Conservation (phyloP, 2,329 filamentous ascomycete species). For the Chaetomium sp. region DNA sequence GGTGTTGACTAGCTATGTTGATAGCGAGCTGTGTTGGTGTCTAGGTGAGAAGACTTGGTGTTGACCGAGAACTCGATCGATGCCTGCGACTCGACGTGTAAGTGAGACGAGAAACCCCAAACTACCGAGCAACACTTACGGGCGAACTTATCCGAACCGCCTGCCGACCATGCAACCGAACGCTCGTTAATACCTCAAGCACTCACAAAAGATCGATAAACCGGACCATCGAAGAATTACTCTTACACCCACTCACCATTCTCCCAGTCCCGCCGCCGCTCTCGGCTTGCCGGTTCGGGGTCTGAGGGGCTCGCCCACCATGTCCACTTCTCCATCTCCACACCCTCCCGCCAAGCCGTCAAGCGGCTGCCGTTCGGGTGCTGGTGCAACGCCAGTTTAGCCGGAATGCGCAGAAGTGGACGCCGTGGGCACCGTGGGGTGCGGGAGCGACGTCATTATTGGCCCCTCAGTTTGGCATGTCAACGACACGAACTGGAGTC, state of each 20-base stretch:
- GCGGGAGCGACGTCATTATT: conserved; percentile 15
- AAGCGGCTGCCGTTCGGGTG: not conserved
- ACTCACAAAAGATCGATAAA: not conserved
- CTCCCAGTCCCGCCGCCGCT: too few relatives aligned
- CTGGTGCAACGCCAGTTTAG: conserved; percentile 13
- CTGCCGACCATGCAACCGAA: too few relatives aligned
- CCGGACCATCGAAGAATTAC: too few relatives aligned
- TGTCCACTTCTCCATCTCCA: conserved; percentile 13
- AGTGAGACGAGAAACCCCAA: too few relatives aligned
- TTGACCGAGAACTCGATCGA: too few relatives aligned
- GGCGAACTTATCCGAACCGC: too few relatives aligned
- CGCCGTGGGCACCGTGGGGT: conserved; percentile 2
- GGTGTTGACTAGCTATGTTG: conserved; percentile 11
- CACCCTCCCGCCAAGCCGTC: not conserved
- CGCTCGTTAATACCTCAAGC: conserved; percentile 5
- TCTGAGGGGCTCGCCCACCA: too few relatives aligned
- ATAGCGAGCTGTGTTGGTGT: not conserved
- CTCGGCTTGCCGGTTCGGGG: too few relatives aligned
- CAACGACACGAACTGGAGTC: conserved; percentile 1
- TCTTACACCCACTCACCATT: too few relatives aligned
- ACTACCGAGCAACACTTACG: too few relatives aligned
- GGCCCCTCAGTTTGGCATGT: conserved; percentile 2
- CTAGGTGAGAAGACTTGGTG: not conserved
- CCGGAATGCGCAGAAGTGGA: conserved; percentile 12
- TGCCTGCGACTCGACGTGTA: too few relatives aligned